These are phyloP conservation scores for Betula pendula DNA, from an alignment of 306 rosid genomes.

Conservation along the genomic window DNA sequence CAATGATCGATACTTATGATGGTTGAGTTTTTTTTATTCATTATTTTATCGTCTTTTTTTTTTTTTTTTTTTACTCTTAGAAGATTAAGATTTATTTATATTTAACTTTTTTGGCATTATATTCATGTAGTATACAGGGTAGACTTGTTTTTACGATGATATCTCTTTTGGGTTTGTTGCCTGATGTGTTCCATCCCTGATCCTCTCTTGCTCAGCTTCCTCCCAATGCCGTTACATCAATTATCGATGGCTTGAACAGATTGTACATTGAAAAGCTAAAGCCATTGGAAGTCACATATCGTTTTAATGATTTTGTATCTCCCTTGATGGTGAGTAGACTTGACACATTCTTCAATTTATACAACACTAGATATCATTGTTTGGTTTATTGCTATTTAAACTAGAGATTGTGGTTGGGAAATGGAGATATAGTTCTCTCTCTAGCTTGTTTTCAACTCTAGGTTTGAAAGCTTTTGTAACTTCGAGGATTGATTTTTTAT, in stretches of 20 bases:
- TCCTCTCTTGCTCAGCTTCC: conserved; percentile 52
- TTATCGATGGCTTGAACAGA: conserved; percentile 81
- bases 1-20: background rate
- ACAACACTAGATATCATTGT: background rate
- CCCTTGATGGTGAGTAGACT: conserved; percentile 68
- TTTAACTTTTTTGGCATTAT: background rate
- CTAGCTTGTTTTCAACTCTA: conserved; percentile 2
- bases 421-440: conserved; percentile 9
- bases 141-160: background rate
- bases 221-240: conserved; percentile 71
- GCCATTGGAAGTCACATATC: conserved; percentile 81
- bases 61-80: background rate
- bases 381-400: background rate
- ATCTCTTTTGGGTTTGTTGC: conserved; percentile 11
- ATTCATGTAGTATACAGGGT: background rate
- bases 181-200: conserved; percentile 10
- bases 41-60: background rate
- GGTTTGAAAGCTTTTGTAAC: conserved; percentile 20
- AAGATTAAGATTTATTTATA: too few species aligned
- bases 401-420: conserved; percentile 7
- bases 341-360: background rate
- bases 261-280: conserved; percentile 73
- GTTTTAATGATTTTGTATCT: conserved; percentile 76
- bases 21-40: background rate
- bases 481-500: conserved; percentile 11